These are phyloP conservation scores for Pouteria campechiana DNA, from an alignment of 179 eudicot genomes.

Conservation along the genomic window DNA sequence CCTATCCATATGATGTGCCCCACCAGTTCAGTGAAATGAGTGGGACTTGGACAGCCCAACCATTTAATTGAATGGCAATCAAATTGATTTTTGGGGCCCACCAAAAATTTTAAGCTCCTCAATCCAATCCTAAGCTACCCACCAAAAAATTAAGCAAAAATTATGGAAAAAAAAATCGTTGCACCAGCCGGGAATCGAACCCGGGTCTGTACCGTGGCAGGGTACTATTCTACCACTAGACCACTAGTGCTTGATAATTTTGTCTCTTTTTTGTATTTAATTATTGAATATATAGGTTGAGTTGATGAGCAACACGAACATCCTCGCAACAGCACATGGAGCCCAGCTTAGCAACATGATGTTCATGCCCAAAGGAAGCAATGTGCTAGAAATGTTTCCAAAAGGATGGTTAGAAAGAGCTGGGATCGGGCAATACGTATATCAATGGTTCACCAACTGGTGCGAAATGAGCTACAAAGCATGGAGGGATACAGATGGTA, in stretches of 20 bases:
- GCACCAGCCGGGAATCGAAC: slow-evolving; percentile 34
- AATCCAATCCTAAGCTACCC: no score
- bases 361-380: slow-evolving; percentile 26
- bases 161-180: no score
- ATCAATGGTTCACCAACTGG: slow-evolving; percentile 21
- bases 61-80: no score
- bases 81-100: no score
- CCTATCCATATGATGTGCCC: no score
- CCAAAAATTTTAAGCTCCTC: no score
- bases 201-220: slow-evolving; percentile 85
- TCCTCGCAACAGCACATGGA: slow-evolving; percentile 26
- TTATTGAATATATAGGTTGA: slow-evolving; percentile 22
- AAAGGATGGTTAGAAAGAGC: slow-evolving; percentile 29
- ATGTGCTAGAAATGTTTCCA: slow-evolving; percentile 30
- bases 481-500: slow-evolving; percentile 20
- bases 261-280: no score
- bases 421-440: slow-evolving; percentile 13
- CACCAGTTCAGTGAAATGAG: no score
- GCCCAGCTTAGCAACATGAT: slow-evolving; percentile 28
- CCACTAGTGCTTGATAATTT: no score
- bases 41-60: no score
- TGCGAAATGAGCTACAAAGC: slow-evolving; percentile 21
- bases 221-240: slow-evolving; percentile 87
- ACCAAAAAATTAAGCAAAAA: no score
- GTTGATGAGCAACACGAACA: slow-evolving; percentile 21